Conservation (phyloP, 495 filamentous ascomycete genomes). For the Polyplosphaeria fusca region DNA sequence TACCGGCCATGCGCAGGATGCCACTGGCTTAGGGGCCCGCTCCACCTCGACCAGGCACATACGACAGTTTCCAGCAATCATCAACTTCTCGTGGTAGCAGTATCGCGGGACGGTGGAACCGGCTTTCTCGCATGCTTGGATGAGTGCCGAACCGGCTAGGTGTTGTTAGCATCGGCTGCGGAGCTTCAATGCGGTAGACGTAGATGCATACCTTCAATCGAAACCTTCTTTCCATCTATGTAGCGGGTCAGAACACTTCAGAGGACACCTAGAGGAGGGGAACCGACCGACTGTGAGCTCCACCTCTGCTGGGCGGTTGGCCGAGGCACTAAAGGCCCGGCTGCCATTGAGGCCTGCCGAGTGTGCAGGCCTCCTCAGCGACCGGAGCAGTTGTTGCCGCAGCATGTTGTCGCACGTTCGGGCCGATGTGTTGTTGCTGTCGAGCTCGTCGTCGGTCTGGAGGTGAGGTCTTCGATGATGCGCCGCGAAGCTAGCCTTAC, state of each 20-base stretch:
- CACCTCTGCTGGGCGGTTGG: constrained; percentile 75
- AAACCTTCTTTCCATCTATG: constrained; percentile 92
- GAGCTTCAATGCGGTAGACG: constrained; percentile 38
- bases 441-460: constrained; percentile 29
- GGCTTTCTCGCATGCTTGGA: constrained; percentile 98
- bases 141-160: constrained; percentile 82
- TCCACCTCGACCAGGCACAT: constrained; percentile 99
- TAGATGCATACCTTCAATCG: constrained; percentile 73
- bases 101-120: constrained; percentile 92
- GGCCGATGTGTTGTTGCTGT: constrained; percentile 35
- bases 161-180: constrained; percentile 27
- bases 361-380: constrained; percentile 74
- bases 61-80: constrained; percentile 98
- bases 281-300: constrained; percentile 87
- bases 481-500: too few relatives aligned
- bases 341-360: constrained; percentile 58
- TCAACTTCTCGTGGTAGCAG: constrained; percentile 99
- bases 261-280: constrained; percentile 17
- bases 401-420: constrained; percentile 63
- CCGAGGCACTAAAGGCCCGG: constrained; percentile 72
- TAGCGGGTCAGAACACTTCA: constrained; percentile 36
- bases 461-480: constrained; percentile 1
- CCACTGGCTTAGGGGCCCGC: constrained; percentile 89
- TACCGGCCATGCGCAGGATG: constrained; percentile 98
- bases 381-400: constrained; percentile 81